phyloP scores from a whole-genome alignment of 1,284 basidiomycete species.

The Ustilago loliicola region DNA sequence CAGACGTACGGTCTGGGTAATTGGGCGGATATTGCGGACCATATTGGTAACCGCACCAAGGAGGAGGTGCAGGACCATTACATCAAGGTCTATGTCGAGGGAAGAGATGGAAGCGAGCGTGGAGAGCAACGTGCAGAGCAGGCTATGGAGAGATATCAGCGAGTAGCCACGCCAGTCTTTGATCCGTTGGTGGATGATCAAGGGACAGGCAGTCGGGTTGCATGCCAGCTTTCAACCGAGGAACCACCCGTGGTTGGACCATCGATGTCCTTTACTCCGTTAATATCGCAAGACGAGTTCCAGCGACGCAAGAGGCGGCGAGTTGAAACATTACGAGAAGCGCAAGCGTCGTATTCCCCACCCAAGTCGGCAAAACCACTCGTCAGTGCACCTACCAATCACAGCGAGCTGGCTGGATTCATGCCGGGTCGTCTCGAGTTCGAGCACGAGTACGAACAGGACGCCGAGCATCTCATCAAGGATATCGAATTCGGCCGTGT shows the following conservation, averaged over 20 bases:
- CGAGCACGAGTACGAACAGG: conserved; percentile 91
- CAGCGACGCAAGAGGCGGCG: conserved; percentile 64
- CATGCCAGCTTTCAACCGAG: conserved; percentile 40
- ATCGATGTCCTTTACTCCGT: conserved; percentile 53
- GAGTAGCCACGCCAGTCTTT: conserved; percentile 22
- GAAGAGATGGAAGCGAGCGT: conserved; percentile 57
- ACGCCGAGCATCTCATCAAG: conserved; percentile 94
- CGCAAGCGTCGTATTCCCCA: conserved; percentile 61
- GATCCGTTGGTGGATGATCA: conserved; percentile 42
- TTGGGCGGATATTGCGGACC: conserved; percentile 96
- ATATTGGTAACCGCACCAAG: conserved; percentile 92
- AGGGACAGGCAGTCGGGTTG: conserved; percentile 50
- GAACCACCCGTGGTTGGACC: conserved; percentile 65
- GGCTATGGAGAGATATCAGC: conserved; percentile 33
- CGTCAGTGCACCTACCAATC: conserved; percentile 92
- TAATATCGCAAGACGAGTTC: conserved; percentile 64
- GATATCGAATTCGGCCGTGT: conserved; percentile 95
- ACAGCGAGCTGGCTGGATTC: conserved; percentile 88
- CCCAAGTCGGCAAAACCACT: conserved; percentile 76
- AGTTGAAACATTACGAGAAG: conserved; percentile 62
- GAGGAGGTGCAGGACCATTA: conserved; percentile 96
- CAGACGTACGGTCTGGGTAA: conserved; percentile 92
- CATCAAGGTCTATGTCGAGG: conserved; percentile 80
- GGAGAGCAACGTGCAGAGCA: conserved; percentile 60
- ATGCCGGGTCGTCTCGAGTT: conserved; percentile 97